Percentiles rank a stretch among this genome's conserved stretches.
Conservation (phyloP, 345 rosid species). For the Bruguiera gymnorhiza region DNA sequence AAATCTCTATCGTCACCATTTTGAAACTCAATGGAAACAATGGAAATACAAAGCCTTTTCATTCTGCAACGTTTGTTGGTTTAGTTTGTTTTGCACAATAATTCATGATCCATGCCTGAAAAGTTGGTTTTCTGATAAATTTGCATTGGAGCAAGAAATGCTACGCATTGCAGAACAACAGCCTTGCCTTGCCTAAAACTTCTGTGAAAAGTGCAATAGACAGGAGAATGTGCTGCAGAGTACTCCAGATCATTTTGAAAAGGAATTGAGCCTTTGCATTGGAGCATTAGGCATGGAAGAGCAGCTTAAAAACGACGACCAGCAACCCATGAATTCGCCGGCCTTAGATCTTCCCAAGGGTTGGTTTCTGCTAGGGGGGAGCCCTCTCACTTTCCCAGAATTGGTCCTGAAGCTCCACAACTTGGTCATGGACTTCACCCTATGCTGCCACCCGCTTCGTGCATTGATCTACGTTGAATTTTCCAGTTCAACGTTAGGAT, state of each 20-base stretch:
- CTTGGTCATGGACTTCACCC: conserved; percentile 20
- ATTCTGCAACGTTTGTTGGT: too few species aligned
- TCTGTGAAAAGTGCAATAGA: neutral
- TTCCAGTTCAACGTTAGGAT: conserved; percentile 38
- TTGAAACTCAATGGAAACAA: neutral
- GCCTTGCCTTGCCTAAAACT: neutral
- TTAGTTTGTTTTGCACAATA: too few species aligned
- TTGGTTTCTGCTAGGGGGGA: conserved; percentile 18
- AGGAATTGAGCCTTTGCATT: conserved; percentile 12
- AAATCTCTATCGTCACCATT: neutral
- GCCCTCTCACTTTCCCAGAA: conserved; percentile 13
- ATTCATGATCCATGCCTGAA: too few species aligned
- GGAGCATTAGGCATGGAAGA: conserved; percentile 18
- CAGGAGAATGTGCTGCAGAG: neutral
- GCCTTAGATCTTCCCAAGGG: conserved; percentile 6
- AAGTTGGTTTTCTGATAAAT: too few species aligned
- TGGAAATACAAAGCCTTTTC: neutral
- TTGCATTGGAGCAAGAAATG: too few species aligned
- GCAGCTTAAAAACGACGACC: conserved; percentile 35
- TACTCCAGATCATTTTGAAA: conserved; percentile 8
- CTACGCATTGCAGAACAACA: neutral
- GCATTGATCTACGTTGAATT: conserved; percentile 42
- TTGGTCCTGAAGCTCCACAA: conserved; percentile 15
- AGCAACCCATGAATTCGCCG: conserved; percentile 20
- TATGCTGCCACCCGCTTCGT: conserved; percentile 24